Conservation (phyloP, 1,284 basidiomycete species). For the Moesziomyces globuligerus region DNA sequence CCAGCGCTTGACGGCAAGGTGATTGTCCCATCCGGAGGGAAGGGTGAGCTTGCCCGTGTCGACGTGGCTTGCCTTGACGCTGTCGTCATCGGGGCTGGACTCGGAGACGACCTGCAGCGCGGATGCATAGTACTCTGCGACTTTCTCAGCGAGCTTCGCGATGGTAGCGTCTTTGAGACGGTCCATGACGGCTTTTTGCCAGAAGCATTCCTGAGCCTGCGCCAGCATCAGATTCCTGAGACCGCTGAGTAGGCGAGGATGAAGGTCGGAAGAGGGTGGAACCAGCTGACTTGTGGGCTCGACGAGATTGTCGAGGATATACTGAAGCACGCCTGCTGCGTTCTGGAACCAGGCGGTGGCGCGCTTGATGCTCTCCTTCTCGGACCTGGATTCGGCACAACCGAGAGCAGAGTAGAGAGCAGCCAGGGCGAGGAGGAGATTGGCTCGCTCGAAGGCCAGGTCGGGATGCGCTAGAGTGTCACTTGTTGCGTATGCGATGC, state of each 20-base stretch:
- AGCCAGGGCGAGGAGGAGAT: constrained; percentile 51
- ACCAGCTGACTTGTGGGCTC: constrained; percentile 24
- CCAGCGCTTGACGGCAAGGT: constrained; percentile 81
- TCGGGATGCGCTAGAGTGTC: constrained; percentile 52
- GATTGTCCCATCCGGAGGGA: constrained; percentile 79
- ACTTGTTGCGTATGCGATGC: constrained; percentile 35
- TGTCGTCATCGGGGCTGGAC: background rate
- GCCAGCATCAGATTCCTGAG: constrained; percentile 85
- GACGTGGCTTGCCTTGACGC: constrained; percentile 3
- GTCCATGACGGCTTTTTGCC: constrained; percentile 87
- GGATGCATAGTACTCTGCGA: constrained; percentile 62
- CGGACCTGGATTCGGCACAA: constrained; percentile 45
- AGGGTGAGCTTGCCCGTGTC: constrained; percentile 30
- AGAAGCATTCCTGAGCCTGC: constrained; percentile 95
- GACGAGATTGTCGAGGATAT: constrained; percentile 45
- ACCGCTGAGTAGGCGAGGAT: constrained; percentile 74
- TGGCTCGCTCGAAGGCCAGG: constrained; percentile 55
- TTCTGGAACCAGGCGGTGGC: constrained; percentile 58
- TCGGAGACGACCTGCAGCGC: constrained; percentile 33
- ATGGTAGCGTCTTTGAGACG: constrained; percentile 84
- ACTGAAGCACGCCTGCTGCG: constrained; percentile 53
- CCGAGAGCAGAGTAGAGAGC: constrained; percentile 54
- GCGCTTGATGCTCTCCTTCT: constrained; percentile 61
- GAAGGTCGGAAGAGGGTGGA: constrained; percentile 52
- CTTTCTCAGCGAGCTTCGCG: constrained; percentile 83